Percentiles rank a stretch among this genome's conserved stretches.
These are phyloP conservation scores for Blastomyces emzantsi DNA, from an alignment of 2,329 filamentous ascomycete genomes.

Conservation along the genomic window DNA sequence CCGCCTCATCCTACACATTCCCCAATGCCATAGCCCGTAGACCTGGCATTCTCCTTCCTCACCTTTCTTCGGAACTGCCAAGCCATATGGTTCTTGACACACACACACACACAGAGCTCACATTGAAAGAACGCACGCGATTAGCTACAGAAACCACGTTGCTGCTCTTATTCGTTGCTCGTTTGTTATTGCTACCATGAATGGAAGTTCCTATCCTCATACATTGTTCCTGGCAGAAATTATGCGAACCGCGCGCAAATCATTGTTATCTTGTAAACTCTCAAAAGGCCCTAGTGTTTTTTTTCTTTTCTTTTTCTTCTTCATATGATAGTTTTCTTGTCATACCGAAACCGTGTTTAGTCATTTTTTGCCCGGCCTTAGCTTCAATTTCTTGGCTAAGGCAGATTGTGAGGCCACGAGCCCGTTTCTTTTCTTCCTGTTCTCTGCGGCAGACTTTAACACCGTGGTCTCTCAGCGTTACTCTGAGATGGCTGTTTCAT, in stretches of 20 bases:
- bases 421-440: background rate
- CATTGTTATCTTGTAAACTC: background rate
- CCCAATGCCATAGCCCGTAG: background rate
- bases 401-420: background rate
- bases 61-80: background rate
- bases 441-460: background rate
- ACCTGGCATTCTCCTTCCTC: background rate
- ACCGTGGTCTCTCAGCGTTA: background rate
- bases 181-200: background rate
- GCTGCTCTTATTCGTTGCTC: background rate
- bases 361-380: background rate
- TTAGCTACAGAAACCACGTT: background rate
- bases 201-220: background rate
- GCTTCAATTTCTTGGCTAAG: background rate
- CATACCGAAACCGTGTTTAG: background rate
- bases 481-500: background rate
- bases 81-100: background rate
- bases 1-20: background rate
- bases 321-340: background rate
- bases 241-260: slow-evolving; percentile 1
- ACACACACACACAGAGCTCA: background rate
- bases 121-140: background rate
- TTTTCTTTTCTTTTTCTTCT: background rate
- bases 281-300: background rate
- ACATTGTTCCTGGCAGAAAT: background rate